Percentiles rank a stretch among this genome's conserved stretches.
These are phyloP conservation scores for Tephrocybe sp. DNA, from an alignment of 768 basidiomycete species.

Conservation along the genomic window DNA sequence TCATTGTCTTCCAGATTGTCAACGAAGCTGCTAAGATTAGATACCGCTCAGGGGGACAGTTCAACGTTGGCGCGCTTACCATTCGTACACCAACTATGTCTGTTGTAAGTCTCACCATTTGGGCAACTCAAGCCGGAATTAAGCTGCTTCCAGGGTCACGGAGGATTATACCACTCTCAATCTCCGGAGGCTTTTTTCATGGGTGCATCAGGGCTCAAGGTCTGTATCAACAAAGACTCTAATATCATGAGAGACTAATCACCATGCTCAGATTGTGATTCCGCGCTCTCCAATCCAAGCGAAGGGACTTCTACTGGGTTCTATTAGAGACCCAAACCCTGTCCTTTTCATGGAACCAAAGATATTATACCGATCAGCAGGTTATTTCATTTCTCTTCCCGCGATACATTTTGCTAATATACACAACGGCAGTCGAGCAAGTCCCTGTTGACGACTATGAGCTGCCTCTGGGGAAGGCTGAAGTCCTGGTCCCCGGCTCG, in stretches of 20 bases:
- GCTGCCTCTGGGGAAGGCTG: slow-evolving; percentile 82
- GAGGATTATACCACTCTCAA: slow-evolving; percentile 92
- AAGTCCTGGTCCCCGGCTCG: slow-evolving; percentile 68
- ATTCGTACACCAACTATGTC: slow-evolving; percentile 88
- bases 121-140: not conserved
- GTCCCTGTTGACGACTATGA: slow-evolving; percentile 87
- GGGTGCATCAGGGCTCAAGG: slow-evolving; percentile 88
- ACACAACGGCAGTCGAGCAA: slow-evolving; percentile 67
- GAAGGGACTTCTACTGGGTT: slow-evolving; percentile 85
- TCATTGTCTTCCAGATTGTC: slow-evolving; percentile 58
- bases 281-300: slow-evolving; percentile 94
- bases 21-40: slow-evolving; percentile 95
- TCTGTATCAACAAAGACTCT: slow-evolving; percentile 22
- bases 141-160: slow-evolving; percentile 56
- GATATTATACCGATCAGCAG: slow-evolving; percentile 87
- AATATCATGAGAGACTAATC: not conserved
- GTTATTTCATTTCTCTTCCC: slow-evolving; percentile 30
- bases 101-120: slow-evolving; percentile 51
- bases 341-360: slow-evolving; percentile 97
- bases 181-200: slow-evolving; percentile 95
- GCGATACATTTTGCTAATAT: not conserved
- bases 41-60: slow-evolving; percentile 85
- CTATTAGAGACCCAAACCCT: slow-evolving; percentile 92
- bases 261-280: slow-evolving; percentile 64
- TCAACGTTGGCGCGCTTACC: slow-evolving; percentile 79